Conservation (phyloP, 192 early-diverging fungal genomes). For the Rhizoclosmatium globosum region DNA sequence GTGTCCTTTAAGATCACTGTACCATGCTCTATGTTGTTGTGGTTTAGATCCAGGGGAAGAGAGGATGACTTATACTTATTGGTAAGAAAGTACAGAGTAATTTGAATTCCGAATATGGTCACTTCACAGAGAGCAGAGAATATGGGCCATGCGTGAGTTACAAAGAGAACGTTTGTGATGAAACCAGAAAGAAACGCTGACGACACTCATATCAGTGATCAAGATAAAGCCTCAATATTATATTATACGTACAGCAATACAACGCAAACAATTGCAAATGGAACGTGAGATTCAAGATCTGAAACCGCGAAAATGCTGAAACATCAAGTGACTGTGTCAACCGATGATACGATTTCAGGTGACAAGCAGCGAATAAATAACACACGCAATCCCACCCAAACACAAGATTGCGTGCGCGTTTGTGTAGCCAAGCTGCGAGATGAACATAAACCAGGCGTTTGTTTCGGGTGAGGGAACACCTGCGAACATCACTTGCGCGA, state of each 20-base stretch:
- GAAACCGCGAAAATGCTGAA: constrained; percentile 2
- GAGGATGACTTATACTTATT: constrained; percentile 1
- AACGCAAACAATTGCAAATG: background rate
- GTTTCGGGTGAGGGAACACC: background rate
- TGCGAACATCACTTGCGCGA: constrained; percentile 4
- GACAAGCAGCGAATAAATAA: background rate
- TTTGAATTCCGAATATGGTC: constrained; percentile 7
- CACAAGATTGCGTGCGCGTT: constrained; percentile 26
- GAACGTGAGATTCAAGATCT: constrained; percentile 1
- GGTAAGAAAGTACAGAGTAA: constrained; percentile 13
- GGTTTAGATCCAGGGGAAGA: background rate
- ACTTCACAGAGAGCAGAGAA: constrained; percentile 19
- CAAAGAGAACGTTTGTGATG: background rate
- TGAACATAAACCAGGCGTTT: constrained; percentile 26
- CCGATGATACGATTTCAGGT: constrained; percentile 2
- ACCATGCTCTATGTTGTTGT: background rate
- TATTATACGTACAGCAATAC: background rate
- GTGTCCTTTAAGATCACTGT: background rate
- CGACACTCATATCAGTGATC: background rate
- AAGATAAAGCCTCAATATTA: background rate
- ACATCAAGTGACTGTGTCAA: constrained; percentile 12
- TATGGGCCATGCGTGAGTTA: constrained; percentile 9
- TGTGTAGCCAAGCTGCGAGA: constrained; percentile 32
- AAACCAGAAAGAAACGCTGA: constrained; percentile 28
- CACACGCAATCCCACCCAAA: constrained; percentile 2